A percentile compares a stretch with the other conserved stretches of the same genome.
Conservation (phyloP, 2,329 filamentous ascomycete species). For the Colletotrichum sp. region DNA sequence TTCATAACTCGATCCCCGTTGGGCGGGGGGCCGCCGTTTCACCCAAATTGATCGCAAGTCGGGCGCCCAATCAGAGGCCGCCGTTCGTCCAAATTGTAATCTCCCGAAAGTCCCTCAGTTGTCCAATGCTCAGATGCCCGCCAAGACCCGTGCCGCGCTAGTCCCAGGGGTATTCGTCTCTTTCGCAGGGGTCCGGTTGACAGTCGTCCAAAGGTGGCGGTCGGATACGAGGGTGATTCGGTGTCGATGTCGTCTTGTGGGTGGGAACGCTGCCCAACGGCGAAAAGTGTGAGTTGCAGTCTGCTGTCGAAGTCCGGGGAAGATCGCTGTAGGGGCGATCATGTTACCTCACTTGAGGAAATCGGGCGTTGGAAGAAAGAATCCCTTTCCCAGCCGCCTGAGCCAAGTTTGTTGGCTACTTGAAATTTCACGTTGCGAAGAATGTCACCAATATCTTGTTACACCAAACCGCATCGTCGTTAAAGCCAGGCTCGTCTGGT, state of each 20-base stretch:
- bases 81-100: slow-evolving; percentile 9
- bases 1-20: neutral
- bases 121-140: neutral
- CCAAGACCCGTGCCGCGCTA: neutral
- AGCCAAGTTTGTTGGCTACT: neutral
- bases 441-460: neutral
- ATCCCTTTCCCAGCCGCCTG: too few species aligned
- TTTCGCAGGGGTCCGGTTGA: neutral
- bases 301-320: neutral
- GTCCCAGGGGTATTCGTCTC: neutral
- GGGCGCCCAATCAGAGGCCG: neutral
- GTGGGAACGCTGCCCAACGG: neutral
- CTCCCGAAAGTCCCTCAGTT: slow-evolving; percentile 15
- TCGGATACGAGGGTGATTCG: neutral
- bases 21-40: slow-evolving; percentile 8
- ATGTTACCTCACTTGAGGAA: slow-evolving; percentile 15
- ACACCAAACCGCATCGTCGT: slow-evolving; percentile 19
- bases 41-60: neutral
- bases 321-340: neutral
- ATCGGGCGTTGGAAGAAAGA: neutral
- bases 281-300: neutral
- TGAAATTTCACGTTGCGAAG: neutral
- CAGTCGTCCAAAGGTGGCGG: neutral
- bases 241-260: neutral
- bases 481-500: slow-evolving; percentile 16